These are phyloP conservation scores for Guillardia theta DNA, from an alignment of 78 protist genomes.

Conservation along the genomic window DNA sequence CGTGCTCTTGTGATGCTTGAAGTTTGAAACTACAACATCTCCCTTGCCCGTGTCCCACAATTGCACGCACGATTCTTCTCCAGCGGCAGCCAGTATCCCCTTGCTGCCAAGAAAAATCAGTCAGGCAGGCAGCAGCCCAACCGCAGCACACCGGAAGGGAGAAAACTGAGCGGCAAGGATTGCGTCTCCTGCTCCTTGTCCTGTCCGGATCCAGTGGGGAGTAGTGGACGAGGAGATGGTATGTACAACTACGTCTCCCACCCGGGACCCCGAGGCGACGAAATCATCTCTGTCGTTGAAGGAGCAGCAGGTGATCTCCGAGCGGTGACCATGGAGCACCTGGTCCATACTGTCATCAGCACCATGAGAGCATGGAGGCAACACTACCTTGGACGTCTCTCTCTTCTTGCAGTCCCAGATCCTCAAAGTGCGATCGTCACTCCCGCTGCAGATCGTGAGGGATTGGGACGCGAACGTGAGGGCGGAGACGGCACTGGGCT, in stretches of 20 bases:
- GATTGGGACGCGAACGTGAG: not conserved
- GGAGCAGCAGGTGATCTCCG: not conserved
- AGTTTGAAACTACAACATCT: not conserved
- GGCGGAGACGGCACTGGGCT: not conserved
- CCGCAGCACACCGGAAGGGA: not conserved
- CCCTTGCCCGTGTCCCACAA: not conserved
- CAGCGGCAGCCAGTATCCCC: not conserved
- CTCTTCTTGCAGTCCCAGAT: not conserved
- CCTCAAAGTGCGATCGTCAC: not conserved
- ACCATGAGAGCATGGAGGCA: not conserved
- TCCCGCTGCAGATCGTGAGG: constrained; percentile 11
- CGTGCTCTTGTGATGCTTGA: not conserved
- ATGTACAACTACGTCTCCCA: not conserved
- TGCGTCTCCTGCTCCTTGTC: not conserved
- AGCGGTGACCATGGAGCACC: not conserved
- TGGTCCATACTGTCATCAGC: not conserved
- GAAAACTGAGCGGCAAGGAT: not conserved
- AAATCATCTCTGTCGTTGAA: not conserved
- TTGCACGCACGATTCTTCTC: not conserved
- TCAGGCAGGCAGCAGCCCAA: not conserved
- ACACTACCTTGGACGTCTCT: not conserved
- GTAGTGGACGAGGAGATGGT: not conserved
- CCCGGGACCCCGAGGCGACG: not conserved
- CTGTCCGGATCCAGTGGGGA: not conserved
- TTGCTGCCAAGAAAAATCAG: not conserved